Evolutionary conservation across 495 filamentous ascomycete genomes (phyloP).

Genomic region (Penicillium tannophilum): DNA sequence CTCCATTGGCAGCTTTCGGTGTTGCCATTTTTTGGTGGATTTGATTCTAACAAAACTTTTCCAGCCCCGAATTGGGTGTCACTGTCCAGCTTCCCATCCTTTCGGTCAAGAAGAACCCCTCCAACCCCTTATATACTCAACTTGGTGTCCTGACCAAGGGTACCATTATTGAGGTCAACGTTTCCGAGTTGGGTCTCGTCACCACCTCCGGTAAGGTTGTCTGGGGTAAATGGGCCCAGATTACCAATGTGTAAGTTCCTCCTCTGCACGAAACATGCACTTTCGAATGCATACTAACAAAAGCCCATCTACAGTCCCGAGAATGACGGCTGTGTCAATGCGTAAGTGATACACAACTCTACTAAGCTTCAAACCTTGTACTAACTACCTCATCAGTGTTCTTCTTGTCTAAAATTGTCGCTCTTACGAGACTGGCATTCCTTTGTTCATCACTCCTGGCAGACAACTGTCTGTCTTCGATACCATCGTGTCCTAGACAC

Average conservation of each 20-base stretch:
- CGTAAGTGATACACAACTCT: conserved; percentile 5
- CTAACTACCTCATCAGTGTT: conserved; percentile 20
- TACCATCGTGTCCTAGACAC: conserved; percentile 29
- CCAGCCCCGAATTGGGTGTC: conserved; percentile 72
- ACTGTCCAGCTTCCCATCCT: conserved; percentile 94
- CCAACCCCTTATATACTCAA: conserved; percentile 92
- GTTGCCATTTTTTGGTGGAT: background rate
- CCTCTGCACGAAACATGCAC: background rate
- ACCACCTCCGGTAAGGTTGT: conserved; percentile 92
- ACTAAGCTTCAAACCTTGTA: background rate
- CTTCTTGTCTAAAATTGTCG: conserved; percentile 29
- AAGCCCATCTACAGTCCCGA: conserved; percentile 15
- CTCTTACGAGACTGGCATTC: conserved; percentile 13
- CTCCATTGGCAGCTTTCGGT: background rate
- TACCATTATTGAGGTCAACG: conserved; percentile 95
- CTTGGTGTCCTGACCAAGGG: conserved; percentile 93
- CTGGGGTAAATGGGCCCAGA: conserved; percentile 85
- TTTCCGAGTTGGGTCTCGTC: conserved; percentile 88
- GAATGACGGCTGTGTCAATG: conserved; percentile 32
- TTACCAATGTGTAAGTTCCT: conserved; percentile 56
- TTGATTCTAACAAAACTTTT: conserved; percentile 20
- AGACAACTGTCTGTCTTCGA: conserved; percentile 25
- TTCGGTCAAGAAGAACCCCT: conserved; percentile 96
- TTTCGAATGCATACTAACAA: conserved; percentile 1
- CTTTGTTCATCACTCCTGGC: conserved; percentile 17